Evolutionary conservation across 176 grass and related monocot genomes (phyloP), one percentile per base, ranked within the genome.

Genomic region (Alopecurus myosuroides): DNA sequence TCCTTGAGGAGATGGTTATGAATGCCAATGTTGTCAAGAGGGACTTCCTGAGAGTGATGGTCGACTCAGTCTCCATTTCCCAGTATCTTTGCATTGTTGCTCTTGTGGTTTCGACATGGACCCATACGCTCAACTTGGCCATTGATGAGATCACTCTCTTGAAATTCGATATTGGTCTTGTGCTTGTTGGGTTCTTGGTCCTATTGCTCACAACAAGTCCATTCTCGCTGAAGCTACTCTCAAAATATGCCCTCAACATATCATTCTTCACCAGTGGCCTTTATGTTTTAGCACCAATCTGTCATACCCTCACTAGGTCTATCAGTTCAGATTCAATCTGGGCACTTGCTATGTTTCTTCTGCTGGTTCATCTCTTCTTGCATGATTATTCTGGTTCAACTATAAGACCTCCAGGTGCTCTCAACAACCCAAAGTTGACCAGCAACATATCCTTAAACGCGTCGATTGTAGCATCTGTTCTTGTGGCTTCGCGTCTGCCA

Each of bases 11-110:
- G 45, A 96, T 96, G 97, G 92, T 96, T 74, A 99, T 92, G 88
- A 96, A 99, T 89, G 97, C 94, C 67, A 99, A 91, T 91, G 93
- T 99, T 11, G 90, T 94, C 48, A 99, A 99, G 89, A 95, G 91
- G 23, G 93, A 94, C 65, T 84, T 97, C 33, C 46, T 82, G 44
- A 94, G 94, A 80, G 89, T 91, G 73, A 91, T 92, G 85, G 55
- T 90, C 11, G 89, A 96, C 61, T 99, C 94, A 0, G 88, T 94
- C 63, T 96, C 91, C 69, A 96, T 99, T 70, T 96, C 91, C 4
- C 93, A 99, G 40, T 99, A 99, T 65, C 74, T 99, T 51, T 99
- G 89, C 79, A 81, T 94, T 0, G 91, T 99, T 0, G 78, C 93
- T 70, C 97, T 99, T 60, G 93, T 99, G n/a, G 81, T 99, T 77